phyloP scores from a whole-genome alignment of 164 flowering plant species.

The Euptelea pleiosperma region DNA sequence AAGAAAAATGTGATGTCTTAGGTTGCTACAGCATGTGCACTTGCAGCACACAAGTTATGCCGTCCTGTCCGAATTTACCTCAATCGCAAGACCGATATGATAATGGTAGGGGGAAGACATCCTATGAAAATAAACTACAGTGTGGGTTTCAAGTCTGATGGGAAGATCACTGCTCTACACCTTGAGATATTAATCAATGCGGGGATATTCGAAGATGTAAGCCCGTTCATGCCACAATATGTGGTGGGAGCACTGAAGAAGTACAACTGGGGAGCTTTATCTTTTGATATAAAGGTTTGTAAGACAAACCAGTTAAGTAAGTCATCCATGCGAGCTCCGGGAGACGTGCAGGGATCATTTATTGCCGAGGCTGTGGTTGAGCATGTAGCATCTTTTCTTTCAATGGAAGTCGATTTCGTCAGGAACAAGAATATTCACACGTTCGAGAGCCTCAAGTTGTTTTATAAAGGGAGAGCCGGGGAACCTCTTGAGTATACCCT shows the following conservation, averaged over 20 bases:
- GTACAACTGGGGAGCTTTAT: too few species aligned
- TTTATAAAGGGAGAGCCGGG: constrained; percentile 38
- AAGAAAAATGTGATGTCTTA: constrained; percentile 12
- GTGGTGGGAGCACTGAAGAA: constrained; percentile 33
- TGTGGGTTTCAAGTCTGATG: too few species aligned
- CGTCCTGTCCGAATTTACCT: constrained; percentile 71
- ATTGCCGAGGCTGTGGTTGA: too few species aligned
- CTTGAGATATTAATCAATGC: constrained; percentile 65
- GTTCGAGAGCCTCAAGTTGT: too few species aligned
- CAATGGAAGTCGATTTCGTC: constrained; percentile 62
- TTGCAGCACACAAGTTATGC: too few species aligned
- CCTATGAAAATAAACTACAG: too few species aligned
- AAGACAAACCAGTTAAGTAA: too few species aligned
- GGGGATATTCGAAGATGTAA: constrained; percentile 50
- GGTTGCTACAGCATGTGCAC: too few species aligned
- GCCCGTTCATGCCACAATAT: constrained; percentile 47
- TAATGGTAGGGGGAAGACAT: constrained; percentile 76
- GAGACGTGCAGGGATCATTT: constrained; percentile 69
- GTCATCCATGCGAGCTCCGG: constrained; percentile 83
- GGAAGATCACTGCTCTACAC: too few species aligned
- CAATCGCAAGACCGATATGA: constrained; percentile 75
- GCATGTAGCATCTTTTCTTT: constrained; percentile 63
- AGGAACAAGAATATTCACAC: constrained; percentile 63
- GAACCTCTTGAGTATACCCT: constrained; percentile 54
- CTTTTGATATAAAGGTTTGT: too few species aligned